Base-by-base conservation (phyloP, 1,284 basidiomycete species). In the Rhizoctonia solani region DNA sequence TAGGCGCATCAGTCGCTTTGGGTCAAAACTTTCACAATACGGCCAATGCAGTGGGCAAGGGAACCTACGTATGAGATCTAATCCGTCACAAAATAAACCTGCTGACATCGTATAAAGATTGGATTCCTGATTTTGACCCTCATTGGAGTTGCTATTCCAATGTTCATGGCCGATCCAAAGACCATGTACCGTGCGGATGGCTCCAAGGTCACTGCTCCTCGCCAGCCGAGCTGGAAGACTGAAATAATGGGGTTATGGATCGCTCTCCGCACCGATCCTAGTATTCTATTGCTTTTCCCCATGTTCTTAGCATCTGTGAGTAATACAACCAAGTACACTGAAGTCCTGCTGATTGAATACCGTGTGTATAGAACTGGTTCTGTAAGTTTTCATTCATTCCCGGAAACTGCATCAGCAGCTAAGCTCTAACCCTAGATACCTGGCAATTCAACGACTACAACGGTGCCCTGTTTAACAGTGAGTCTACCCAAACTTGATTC, bases 371-470 rank as follows among this genome's bases (percentile, higher is more conserved):
- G 50, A 90, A 90, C 75, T 91, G 87, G 83, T 73, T 70, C 50
- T 72, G 69, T 68, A 44, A 58, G 68, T 29, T 3, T 14, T 46
- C 13, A 50, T 32, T 44, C n/a, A 46, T 54, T 37, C 29, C 56
- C 44, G 8, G 16, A 39, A 8, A 39, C 44, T 46, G 6, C 13
- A 21, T 19, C 19, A 11, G 8, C 6, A 9, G 5, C 8, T 46
- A 9, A 11, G 5, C 44, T 19, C 1, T 14, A 8, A 27, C 16
- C 1, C 13, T 25, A 71, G 70, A 90, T 73, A 85, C 87, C 11
- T 88, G 86, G 86, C 86, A 87, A 74, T 88, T 88, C 75, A 87
- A 86, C 71, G 85, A 83, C 67, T 88, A 80, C 77, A 88, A 88
- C 72, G 82, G 79, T 23, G 84, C 83, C 0, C 74, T 88, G 16